Conservation (phyloP, 768 basidiomycete species). For the Rossbeevera mucosa region DNA sequence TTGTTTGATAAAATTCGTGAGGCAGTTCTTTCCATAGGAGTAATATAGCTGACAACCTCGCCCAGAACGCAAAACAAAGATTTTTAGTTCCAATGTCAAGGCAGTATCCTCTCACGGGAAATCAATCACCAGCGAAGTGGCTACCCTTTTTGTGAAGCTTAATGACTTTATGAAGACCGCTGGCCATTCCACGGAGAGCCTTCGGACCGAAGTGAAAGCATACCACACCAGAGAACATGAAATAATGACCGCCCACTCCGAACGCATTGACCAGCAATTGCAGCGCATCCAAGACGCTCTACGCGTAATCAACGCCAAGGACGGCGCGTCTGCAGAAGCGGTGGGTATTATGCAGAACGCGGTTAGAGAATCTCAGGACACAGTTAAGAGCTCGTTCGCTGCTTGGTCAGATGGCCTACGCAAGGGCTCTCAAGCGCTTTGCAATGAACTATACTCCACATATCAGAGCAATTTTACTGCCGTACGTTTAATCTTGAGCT, state of each 20-base stretch:
- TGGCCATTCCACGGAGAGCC: slow-evolving; percentile 45
- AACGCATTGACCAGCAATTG: slow-evolving; percentile 55
- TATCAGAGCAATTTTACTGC: slow-evolving; percentile 43
- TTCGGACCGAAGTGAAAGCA: slow-evolving; percentile 53
- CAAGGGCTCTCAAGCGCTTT: slow-evolving; percentile 44
- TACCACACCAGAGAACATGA: slow-evolving; percentile 56
- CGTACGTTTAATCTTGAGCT: slow-evolving; percentile 29
- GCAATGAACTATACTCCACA: slow-evolving; percentile 41
- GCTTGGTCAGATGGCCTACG: slow-evolving; percentile 56
- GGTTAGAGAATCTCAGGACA: slow-evolving; percentile 50
- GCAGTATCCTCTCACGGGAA: slow-evolving; percentile 60
- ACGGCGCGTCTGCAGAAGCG: slow-evolving; percentile 50
- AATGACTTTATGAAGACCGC: slow-evolving; percentile 58
- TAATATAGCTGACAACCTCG: slow-evolving; percentile 7
- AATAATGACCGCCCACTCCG: slow-evolving; percentile 44
- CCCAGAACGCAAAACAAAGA: slow-evolving; percentile 67
- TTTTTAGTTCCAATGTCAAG: slow-evolving; percentile 61
- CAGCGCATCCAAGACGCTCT: slow-evolving; percentile 50
- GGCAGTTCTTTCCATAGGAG: slow-evolving; percentile 16
- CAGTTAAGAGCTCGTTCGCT: slow-evolving; percentile 47
- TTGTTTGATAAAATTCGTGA: slow-evolving; percentile 83
- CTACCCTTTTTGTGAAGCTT: slow-evolving; percentile 52
- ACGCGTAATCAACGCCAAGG: slow-evolving; percentile 50
- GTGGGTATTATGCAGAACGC: slow-evolving; percentile 43
- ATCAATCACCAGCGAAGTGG: slow-evolving; percentile 50